Conservation (phyloP, 768 basidiomycete genomes). For the Tricholoma saponaceum region DNA sequence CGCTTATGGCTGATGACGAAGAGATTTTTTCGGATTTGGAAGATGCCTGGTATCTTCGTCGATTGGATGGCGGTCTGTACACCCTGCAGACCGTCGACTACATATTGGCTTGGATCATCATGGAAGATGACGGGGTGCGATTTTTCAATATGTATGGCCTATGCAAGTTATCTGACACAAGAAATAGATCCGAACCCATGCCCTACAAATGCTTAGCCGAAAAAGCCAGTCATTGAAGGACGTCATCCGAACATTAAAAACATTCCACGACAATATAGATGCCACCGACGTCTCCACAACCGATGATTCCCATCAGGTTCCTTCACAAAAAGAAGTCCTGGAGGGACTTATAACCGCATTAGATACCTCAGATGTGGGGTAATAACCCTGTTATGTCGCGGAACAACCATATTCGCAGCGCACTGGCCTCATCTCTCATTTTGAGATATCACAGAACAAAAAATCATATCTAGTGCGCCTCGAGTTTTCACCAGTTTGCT, state of each 20-base stretch:
- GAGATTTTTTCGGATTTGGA: slow-evolving; percentile 63
- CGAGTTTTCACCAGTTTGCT: slow-evolving; percentile 76
- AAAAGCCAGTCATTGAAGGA: slow-evolving; percentile 68
- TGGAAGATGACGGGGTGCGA: slow-evolving; percentile 98
- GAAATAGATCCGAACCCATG: slow-evolving; percentile 71
- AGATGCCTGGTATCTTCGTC: slow-evolving; percentile 79
- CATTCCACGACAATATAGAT: slow-evolving; percentile 73
- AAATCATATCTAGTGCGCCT: slow-evolving; percentile 90
- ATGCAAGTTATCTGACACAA: background rate
- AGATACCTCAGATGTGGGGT: slow-evolving; percentile 17
- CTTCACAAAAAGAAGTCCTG: slow-evolving; percentile 66
- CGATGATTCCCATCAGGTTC: slow-evolving; percentile 33
- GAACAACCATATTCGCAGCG: slow-evolving; percentile 1
- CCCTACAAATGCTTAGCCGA: slow-evolving; percentile 69
- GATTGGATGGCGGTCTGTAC: slow-evolving; percentile 84
- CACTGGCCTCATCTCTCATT: slow-evolving; percentile 10
- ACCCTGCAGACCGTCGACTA: slow-evolving; percentile 91
- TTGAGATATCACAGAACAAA: slow-evolving; percentile 46
- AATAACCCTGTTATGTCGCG: background rate
- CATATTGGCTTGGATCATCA: slow-evolving; percentile 89
- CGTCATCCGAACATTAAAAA: slow-evolving; percentile 64
- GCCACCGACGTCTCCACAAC: slow-evolving; percentile 30
- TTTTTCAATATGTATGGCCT: background rate
- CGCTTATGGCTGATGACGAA: slow-evolving; percentile 33
- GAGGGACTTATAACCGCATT: slow-evolving; percentile 65